phyloP scores from a whole-genome alignment of 140 eudicot species.

The Flaveria floridana region DNA sequence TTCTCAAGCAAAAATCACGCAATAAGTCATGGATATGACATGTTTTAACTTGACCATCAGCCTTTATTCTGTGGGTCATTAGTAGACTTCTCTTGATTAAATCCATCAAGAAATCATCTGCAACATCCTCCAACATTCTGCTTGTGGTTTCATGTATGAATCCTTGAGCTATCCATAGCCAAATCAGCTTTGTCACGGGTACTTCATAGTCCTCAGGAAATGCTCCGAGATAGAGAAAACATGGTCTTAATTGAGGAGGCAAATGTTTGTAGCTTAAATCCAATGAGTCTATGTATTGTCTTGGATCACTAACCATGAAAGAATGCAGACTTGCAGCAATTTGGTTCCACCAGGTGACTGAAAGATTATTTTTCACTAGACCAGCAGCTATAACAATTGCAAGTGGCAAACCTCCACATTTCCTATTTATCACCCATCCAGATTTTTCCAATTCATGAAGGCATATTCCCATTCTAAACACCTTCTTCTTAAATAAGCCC shows the following conservation, averaged over 20 bases:
- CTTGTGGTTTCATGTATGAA: constrained; percentile 16
- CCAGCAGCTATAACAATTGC: constrained; percentile 34
- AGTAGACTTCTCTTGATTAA: constrained; percentile 36
- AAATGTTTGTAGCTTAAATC: constrained; percentile 39
- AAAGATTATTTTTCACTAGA: constrained; percentile 14
- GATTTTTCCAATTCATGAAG: not conserved
- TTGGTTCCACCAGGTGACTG: constrained; percentile 11
- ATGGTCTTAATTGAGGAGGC: constrained; percentile 34
- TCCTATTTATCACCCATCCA: constrained; percentile 18
- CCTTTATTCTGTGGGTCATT: not conserved
- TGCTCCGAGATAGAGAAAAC: constrained; percentile 41
- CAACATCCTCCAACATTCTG: constrained; percentile 36
- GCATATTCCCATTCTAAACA: not conserved
- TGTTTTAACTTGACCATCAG: constrained; percentile 26
- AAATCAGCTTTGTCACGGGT: constrained; percentile 24
- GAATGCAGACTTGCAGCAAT: constrained; percentile 21
- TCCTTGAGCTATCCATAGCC: constrained; percentile 49
- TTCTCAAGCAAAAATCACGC: constrained; percentile 37
- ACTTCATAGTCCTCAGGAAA: constrained; percentile 46
- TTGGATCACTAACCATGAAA: not conserved
- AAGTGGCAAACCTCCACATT: constrained; percentile 35
- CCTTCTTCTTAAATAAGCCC: constrained; percentile 23
- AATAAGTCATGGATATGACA: constrained; percentile 43
- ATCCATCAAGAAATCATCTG: constrained; percentile 29
- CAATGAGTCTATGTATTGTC: constrained; percentile 22